Base-by-base conservation (phyloP, 129 eudicot genomes). In the Lonicera japonica region DNA sequence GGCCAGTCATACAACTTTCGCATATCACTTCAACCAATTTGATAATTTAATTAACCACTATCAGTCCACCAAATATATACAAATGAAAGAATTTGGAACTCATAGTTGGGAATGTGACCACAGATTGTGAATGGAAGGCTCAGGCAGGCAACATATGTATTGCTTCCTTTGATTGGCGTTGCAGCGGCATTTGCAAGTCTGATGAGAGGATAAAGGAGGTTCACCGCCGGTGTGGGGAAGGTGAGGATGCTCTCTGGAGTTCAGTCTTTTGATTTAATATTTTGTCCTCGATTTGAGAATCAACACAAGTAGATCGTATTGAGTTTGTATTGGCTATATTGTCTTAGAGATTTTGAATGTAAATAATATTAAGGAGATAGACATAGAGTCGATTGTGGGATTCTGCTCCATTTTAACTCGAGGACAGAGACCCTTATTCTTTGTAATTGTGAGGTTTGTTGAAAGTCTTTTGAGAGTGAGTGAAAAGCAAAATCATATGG, bases 51-150 rank as follows among this genome's bases (percentile, higher is more conserved):
- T 1, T 29, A 2, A 29, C 36, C 36, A 29, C 36, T 29, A 29
- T 29, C 6, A 29, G 6, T 29, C 6, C 36, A n/a, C n/a, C 20
- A 20, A 7, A 39, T n/a, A 43, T 8, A 43, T 43, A 43, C 1
- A 43, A 43, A 8, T 2, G 16, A 8, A 43, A 50, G 21, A 60
- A 15, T 36, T 8, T 19, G 47, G 11, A 54, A 45, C 63, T 45
- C 8, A 53, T 3, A 10, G 1, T 19, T 41, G 61, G 20, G 20
- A 41, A 10, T 74, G 56, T 23, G 46, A 62, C 29, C 39, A 62
- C 77, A 90, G 97, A 86, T 79, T 90, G 97, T 12, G 95, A 90
- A 78, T 86, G 95, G 97, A 86, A 86, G 76, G 95, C 95, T 60
- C 97, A 86, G 72, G 92, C 89, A 19, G 95, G 97, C 65, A 90